A percentile compares a stretch with the other conserved stretches of the same genome.
Evolutionary conservation across 257 asterid genomes (phyloP).

Genomic region (Solanum megistacrolobum): DNA sequence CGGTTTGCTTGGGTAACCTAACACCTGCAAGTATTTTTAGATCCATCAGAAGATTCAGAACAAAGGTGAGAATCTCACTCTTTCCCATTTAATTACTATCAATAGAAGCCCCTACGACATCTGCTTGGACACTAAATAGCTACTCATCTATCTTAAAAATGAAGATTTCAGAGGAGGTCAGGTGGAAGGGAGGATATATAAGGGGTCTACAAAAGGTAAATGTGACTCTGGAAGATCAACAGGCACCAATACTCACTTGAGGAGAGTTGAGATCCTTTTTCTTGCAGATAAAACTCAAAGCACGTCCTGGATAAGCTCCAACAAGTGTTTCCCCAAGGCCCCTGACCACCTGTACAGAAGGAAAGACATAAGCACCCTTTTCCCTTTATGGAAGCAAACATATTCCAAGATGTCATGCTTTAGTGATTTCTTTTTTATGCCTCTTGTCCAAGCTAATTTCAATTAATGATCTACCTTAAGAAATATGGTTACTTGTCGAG

Average conservation of each 20-base stretch:
- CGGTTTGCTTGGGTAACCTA: slow-evolving; percentile 99
- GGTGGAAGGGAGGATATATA: neutral
- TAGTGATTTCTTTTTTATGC: neutral
- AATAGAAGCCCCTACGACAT: neutral
- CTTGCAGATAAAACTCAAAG: slow-evolving; percentile 91
- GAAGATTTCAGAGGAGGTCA: neutral
- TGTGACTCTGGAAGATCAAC: neutral
- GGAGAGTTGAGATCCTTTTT: slow-evolving; percentile 74
- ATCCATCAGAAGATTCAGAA: neutral
- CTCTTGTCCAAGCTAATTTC: neutral
- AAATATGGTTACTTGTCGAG: neutral
- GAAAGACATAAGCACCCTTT: neutral
- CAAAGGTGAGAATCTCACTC: neutral
- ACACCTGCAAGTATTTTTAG: slow-evolving; percentile 40
- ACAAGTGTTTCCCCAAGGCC: slow-evolving; percentile 99
- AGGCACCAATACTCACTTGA: slow-evolving; percentile 31
- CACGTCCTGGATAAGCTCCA: slow-evolving; percentile 99
- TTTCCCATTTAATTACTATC: neutral
- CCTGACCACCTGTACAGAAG: slow-evolving; percentile 69
- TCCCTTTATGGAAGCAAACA: neutral
- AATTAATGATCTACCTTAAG: neutral
- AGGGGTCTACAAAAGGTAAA: neutral
- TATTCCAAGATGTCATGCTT: neutral
- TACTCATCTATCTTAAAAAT: neutral
- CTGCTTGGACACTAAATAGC: neutral